A percentile compares a stretch with the other conserved stretches of the same genome.
phyloP scores from a whole-genome alignment of 805 yeast genomes.

The Starmerella potacharoeniae region DNA sequence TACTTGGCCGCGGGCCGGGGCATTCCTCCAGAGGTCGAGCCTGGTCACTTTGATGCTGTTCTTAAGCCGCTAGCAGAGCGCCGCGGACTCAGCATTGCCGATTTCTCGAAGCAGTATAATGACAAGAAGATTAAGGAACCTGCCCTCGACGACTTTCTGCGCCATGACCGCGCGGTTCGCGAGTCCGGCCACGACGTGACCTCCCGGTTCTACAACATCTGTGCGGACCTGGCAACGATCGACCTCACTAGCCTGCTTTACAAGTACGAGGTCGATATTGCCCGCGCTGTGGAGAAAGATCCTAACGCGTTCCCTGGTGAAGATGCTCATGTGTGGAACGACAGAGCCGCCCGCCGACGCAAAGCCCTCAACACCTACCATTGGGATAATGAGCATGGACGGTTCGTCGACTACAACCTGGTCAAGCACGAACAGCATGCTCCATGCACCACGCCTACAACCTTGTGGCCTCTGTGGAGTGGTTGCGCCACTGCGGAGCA shows the following conservation, averaged over 20 bases:
- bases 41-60: slow-evolving; percentile 70
- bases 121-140: slow-evolving; percentile 57
- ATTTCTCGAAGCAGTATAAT: slow-evolving; percentile 62
- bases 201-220: slow-evolving; percentile 76
- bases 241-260: slow-evolving; percentile 77
- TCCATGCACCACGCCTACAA: slow-evolving; percentile 69
- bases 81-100: slow-evolving; percentile 44
- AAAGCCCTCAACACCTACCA: slow-evolving; percentile 49
- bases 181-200: slow-evolving; percentile 96
- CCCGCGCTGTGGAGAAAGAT: slow-evolving; percentile 47
- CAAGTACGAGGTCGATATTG: slow-evolving; percentile 83
- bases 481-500: slow-evolving; percentile 55
- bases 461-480: slow-evolving; percentile 89
- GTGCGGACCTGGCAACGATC: slow-evolving; percentile 82
- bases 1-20: slow-evolving; percentile 86
- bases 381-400: slow-evolving; percentile 73
- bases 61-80: slow-evolving; percentile 59
- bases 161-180: slow-evolving; percentile 89
- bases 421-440: slow-evolving; percentile 42
- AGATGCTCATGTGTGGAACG: slow-evolving; percentile 47
- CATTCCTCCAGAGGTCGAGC: slow-evolving; percentile 94
- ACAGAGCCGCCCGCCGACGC: slow-evolving; percentile 46
- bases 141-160: slow-evolving; percentile 71
- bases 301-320: slow-evolving; percentile 38
- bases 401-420: slow-evolving; percentile 77